Conservation (phyloP, 257 asterid genomes). For the Datura wrightii region DNA sequence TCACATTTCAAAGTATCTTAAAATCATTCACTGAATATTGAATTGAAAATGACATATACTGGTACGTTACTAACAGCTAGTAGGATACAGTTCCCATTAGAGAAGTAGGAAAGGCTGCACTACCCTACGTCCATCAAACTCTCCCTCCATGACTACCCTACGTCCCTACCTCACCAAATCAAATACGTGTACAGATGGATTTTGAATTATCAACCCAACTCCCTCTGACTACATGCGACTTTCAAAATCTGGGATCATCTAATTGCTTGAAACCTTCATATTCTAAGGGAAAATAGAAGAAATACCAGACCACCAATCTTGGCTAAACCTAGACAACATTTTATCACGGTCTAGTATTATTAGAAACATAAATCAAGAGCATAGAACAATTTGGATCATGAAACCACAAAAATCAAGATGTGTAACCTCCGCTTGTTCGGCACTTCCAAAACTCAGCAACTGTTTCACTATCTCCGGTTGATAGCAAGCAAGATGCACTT, state of each 20-base stretch:
- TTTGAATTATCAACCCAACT: not conserved
- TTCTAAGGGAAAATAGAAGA: not conserved
- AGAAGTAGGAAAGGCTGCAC: not conserved
- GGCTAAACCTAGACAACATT: not conserved
- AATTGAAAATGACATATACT: constrained; percentile 13
- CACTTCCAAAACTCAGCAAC: constrained; percentile 71
- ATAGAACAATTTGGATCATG: not conserved
- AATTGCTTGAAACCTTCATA: constrained; percentile 5
- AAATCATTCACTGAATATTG: constrained; percentile 10
- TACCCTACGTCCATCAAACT: not conserved
- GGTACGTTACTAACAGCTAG: not conserved
- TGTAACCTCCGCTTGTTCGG: constrained; percentile 77
- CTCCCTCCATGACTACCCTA: constrained; percentile 8
- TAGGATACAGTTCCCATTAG: not conserved
- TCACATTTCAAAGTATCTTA: constrained; percentile 36
- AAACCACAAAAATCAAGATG: constrained; percentile 8
- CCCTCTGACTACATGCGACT: not conserved
- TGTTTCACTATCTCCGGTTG: constrained; percentile 46
- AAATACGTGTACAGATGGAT: not conserved
- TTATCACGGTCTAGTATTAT: constrained; percentile 12
- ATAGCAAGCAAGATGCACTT: constrained; percentile 62
- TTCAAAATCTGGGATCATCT: not conserved
- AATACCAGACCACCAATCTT: constrained; percentile 16
- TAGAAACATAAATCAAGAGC: not conserved
- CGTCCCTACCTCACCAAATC: constrained; percentile 22